Percentiles rank a stretch among this genome's conserved stretches.
These are phyloP conservation scores for Trametes meyenii DNA, from an alignment of 768 basidiomycete genomes.

Conservation along the genomic window DNA sequence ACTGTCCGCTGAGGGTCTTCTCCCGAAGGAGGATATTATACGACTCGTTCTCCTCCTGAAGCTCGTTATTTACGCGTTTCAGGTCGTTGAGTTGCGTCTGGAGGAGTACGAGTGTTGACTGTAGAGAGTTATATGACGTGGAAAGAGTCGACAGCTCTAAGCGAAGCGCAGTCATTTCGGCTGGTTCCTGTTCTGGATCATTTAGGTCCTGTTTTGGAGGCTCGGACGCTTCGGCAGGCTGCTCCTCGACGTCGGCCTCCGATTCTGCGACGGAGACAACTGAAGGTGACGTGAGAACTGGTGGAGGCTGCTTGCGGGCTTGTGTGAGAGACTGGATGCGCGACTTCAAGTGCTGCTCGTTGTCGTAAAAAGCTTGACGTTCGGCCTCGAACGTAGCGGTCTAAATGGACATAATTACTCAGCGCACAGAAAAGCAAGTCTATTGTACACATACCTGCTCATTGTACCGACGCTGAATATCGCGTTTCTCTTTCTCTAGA, in stretches of 20 bases:
- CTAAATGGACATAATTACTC: constrained; percentile 42
- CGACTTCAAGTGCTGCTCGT: constrained; percentile 90
- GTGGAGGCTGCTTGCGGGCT: constrained; percentile 54
- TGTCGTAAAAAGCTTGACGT: constrained; percentile 90
- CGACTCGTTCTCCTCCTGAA: constrained; percentile 96
- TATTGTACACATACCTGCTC: constrained; percentile 65
- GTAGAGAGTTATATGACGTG: constrained; percentile 80
- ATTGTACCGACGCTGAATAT: constrained; percentile 79
- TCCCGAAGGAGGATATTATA: constrained; percentile 94
- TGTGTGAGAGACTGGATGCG: constrained; percentile 82
- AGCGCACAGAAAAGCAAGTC: constrained; percentile 6
- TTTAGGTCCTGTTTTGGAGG: constrained; percentile 50
- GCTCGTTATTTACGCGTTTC: constrained; percentile 81
- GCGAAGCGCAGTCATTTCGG: constrained; percentile 82
- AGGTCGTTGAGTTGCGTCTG: constrained; percentile 86
- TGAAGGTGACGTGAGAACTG: constrained; percentile 35
- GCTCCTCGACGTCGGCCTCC: constrained; percentile 46
- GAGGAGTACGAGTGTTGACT: constrained; percentile 82
- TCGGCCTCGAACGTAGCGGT: constrained; percentile 90
- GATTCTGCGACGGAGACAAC: constrained; percentile 30
- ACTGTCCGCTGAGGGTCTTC: constrained; percentile 87
- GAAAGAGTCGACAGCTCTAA: constrained; percentile 87
- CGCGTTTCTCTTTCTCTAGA: constrained; percentile 87
- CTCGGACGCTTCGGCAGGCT: constrained; percentile 39
- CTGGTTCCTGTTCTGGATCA: constrained; percentile 76